Evolutionary conservation across 1,139 yeast genomes (phyloP), one percentile per base, ranked within the genome.

Genomic region (Yarrowia galli): DNA sequence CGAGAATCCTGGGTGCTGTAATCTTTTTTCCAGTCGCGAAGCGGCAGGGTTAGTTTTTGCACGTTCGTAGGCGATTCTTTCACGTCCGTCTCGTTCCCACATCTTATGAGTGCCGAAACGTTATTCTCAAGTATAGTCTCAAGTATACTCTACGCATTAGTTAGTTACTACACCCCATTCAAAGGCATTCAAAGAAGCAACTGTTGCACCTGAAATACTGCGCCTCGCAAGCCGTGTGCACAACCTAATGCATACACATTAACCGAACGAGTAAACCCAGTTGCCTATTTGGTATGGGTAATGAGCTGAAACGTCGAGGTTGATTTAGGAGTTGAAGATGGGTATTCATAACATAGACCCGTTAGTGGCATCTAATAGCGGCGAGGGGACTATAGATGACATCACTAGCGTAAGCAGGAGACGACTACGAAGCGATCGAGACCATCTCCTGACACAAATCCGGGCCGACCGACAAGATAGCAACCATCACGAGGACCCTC

Each of bases 1-100:
- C 60, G 60, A 54, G 60, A 54, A 54, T 54, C 60, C 60, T 54
- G 35, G 45, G 60, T 53, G 60, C 60, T 53, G 60, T 53, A 53
- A 53, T 53, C 43, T 53, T 53, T 53, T 48, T 43, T 13, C 28
- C 28, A 25, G 28, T 25, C 28, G 28, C 28, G 28, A 25, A 25
- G 28, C 28, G 28, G 28, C 32, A 28, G 32, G 32, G 6, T 10
- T 10, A 1, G 4, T 28, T 28, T 28, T 6, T 3, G 32, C 8
- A 28, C 9, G 6, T 8, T 10, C 9, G 32, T 3, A 6, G 32
- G 1, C 32, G 32, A n/a, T n/a, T n/a, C 32, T 28, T 5, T 9
- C 16, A 35, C 16, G 1, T 12, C 4, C 32, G 38, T 35, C 12
- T 35, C 16, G 10, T 6, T 12, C 4, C 16, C 16, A 35, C 16